Base-by-base conservation (phyloP, 2,329 filamentous ascomycete species). In the Dactylellina cionopaga region DNA sequence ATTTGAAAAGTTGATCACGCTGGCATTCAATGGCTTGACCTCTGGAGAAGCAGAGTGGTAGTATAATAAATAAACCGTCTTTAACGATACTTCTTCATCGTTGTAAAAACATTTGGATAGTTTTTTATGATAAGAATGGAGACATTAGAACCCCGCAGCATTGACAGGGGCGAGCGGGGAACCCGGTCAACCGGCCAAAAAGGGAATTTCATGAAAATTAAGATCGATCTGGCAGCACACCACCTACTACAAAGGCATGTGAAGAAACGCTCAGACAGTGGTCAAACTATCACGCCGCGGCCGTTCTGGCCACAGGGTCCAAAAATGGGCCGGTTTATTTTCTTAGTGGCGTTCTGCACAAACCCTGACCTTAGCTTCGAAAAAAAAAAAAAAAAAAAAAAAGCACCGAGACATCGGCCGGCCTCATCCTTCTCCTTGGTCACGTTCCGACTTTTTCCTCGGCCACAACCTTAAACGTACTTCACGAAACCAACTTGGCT, bases 381-480 rank as follows among this genome's bases (percentile, higher is more conserved):
- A 11, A 37, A 6, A 51, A 51, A 4, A 22, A 33, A 37, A 54
- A 54, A 37, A 54, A 54, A 24, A 37, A 49, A 25, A 46, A 39
- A 24, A 54, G 35, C 25, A 47, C 55, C 41, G 41, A 60, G 55
- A 60, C 55, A 60, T 27, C 2, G 15, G 24, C 46, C 59, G 19
- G n/a, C n/a, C n/a, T n/a, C n/a, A n/a, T n/a, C n/a, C n/a, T n/a
- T n/a, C n/a, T n/a, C 35, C 33, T 44, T 25, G 29, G 37, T n/a
- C n/a, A n/a, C n/a, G 44, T 46, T 46, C 54, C 54, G 54, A 41
- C 31, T 51, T 19, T 24, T 52, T 49, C 44, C 39, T 37, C 25
- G 37, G 37, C 11, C 4, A 25, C 51, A 68, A 68, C 63, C 54
- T 68, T 68, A 68, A 59, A 60, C 43, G 24, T 49, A 68, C 44